Conservation (phyloP, 2,329 filamentous ascomycete genomes). For the Cercospora janseana region DNA sequence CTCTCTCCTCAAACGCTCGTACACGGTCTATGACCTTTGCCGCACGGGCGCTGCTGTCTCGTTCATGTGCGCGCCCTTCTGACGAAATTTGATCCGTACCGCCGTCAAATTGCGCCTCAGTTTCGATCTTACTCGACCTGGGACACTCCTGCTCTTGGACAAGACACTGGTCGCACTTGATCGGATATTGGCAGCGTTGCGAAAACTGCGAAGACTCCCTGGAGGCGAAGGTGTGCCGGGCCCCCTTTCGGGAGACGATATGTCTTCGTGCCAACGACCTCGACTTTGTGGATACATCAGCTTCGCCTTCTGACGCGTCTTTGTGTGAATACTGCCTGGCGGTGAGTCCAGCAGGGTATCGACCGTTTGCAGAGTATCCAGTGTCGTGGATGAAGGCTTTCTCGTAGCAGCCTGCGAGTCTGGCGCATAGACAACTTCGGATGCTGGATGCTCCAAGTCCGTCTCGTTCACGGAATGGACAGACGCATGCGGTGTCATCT, state of each 20-base stretch:
- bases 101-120: slow-evolving; percentile 20
- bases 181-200: slow-evolving; percentile 4
- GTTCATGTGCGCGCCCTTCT: slow-evolving; percentile 2
- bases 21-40: slow-evolving; percentile 26
- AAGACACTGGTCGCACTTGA: slow-evolving; percentile 7
- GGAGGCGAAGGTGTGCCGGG: slow-evolving; percentile 19
- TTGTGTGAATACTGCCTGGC: slow-evolving; percentile 8
- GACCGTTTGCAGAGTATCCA: slow-evolving; percentile 1
- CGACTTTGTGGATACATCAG: slow-evolving; percentile 13
- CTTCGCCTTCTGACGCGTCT: background rate
- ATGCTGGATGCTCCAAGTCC: background rate
- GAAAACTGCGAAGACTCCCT: slow-evolving; percentile 12
- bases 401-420: background rate
- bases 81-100: slow-evolving; percentile 13
- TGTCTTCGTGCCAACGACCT: slow-evolving; percentile 18
- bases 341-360: slow-evolving; percentile 6
- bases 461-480: background rate
- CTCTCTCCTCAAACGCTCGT: slow-evolving; percentile 21
- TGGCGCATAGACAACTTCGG: background rate
- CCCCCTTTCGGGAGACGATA: slow-evolving; percentile 8
- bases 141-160: slow-evolving; percentile 1
- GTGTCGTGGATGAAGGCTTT: background rate
- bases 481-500: no score
- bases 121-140: slow-evolving; percentile 10
- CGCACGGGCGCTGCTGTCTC: background rate